phyloP scores from a whole-genome alignment of 306 rosid genomes.

The Erythrophleum fordii region DNA sequence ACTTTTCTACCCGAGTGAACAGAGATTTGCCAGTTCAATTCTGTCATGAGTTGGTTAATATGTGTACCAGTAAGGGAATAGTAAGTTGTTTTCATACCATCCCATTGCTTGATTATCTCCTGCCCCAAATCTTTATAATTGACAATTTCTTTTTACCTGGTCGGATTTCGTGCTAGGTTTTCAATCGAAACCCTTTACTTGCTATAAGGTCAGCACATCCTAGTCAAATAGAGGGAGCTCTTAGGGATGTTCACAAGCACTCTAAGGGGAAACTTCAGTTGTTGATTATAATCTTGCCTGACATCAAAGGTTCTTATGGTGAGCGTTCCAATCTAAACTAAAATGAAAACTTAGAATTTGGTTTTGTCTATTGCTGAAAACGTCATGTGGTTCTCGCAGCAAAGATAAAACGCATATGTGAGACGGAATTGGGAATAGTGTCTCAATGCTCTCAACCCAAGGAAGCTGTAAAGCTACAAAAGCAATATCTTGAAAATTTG shows the following conservation, averaged over 20 bases:
- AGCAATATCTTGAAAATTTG: slow-evolving; percentile 78
- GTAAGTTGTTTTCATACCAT: slow-evolving; percentile 42
- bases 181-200: slow-evolving; percentile 11
- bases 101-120: not conserved
- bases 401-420: slow-evolving; percentile 70
- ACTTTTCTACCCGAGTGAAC: slow-evolving; percentile 42
- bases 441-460: slow-evolving; percentile 76
- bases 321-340: slow-evolving; percentile 20
- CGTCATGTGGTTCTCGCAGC: slow-evolving; percentile 44
- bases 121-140: not conserved
- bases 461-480: slow-evolving; percentile 34
- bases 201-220: not conserved
- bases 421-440: slow-evolving; percentile 84
- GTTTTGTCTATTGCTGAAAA: not conserved
- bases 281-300: slow-evolving; percentile 76
- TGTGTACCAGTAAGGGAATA: slow-evolving; percentile 78
- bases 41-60: slow-evolving; percentile 40
- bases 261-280: slow-evolving; percentile 51
- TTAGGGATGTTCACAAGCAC: slow-evolving; percentile 41
- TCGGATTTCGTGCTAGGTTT: slow-evolving; percentile 42
- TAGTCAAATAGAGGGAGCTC: slow-evolving; percentile 48
- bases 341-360: not conserved
- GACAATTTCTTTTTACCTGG: not conserved
- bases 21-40: slow-evolving; percentile 26
- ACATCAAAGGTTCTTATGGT: slow-evolving; percentile 66